Base-by-base conservation (phyloP, 257 asterid species). In the Nicotiana benthamiana region DNA sequence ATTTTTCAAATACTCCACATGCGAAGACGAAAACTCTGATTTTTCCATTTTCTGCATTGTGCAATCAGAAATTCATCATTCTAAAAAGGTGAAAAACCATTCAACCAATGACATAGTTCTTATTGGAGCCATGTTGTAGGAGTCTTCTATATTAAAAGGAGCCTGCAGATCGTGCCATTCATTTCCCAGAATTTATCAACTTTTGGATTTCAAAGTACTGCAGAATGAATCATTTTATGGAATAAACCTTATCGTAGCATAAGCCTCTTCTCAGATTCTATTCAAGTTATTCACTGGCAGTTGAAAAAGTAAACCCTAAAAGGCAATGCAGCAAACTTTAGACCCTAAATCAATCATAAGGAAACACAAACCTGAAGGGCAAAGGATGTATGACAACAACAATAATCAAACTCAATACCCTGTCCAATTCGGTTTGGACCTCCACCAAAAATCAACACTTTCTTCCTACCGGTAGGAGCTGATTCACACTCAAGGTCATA, bases 321-420 rank as follows among this genome's bases (percentile, higher is more conserved):
- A 95, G 53, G 97, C 95, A 83, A 92, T 93, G 66, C 97, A 93
- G 8, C 95, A 78, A 75, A 57, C 26, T 18, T 90, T 52, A 83
- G 80, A 72, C 66, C 27, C 51, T 43, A 27, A 82, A 81, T 82
- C 67, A 34, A 79, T 78, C 46, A 74, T 54, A 36, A 52, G 30
- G 81, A 30, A 53, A 32, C 59, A 81, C 86, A 82, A 80, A 96
- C 99, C 99, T 94, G 97, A 83, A 96, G 97, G 60, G 97, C 97
- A 83, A 96, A 96, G 70, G 98, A 64, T 95, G 99, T 84, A 97
- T 91, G 99, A 86, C 99, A 94, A 87, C 99, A 93, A 87, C 97
- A 94, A 80, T 94, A 93, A 82, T 95, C 99, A 85, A 95, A 95
- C 86, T 95, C 99, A 81, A 95, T 93, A 76, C 98, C 98, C 89